Percentiles rank a stretch among this genome's conserved stretches.
These are phyloP conservation scores for Avena eriantha DNA, from an alignment of 176 grass and related monocot genomes.

Conservation along the genomic window DNA sequence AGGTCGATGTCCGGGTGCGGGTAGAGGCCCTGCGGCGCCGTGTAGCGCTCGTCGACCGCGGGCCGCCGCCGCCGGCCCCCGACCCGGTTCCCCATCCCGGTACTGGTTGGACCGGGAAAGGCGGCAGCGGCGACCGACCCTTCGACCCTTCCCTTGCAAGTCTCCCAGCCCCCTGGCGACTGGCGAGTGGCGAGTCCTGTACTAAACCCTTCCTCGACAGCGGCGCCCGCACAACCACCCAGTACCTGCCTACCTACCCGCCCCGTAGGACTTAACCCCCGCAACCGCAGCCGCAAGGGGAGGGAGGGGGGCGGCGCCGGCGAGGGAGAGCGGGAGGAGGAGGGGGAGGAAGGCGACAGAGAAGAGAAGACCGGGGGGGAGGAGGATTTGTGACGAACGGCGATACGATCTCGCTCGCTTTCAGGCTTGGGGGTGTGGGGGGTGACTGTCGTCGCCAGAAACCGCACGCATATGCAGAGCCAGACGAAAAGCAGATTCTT, in stretches of 20 bases:
- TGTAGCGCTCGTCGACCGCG: constrained; percentile 85
- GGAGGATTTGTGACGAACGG: constrained; percentile 26
- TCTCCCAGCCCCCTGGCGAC: neutral
- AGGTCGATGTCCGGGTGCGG: constrained; percentile 84
- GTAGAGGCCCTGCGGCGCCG: constrained; percentile 91
- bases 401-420: neutral
- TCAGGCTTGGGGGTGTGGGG: neutral
- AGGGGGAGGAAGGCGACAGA: constrained; percentile 9
- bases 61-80: constrained; percentile 50
- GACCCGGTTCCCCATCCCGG: constrained; percentile 50
- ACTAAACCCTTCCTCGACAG: constrained; percentile 24
- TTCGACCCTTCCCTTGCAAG: neutral
- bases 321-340: too few relatives aligned
- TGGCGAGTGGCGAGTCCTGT: neutral
- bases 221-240: neutral
- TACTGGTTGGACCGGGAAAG: neutral
- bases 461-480: constrained; percentile 28
- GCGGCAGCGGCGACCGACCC: neutral
- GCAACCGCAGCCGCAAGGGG: too few relatives aligned
- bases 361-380: neutral
- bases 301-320: neutral
- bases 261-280: too few relatives aligned
- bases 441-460: neutral
- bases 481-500: constrained; percentile 36
- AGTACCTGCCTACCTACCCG: neutral